phyloP scores from a whole-genome alignment of 805 yeast species.

The Allodekkera sacchari region DNA sequence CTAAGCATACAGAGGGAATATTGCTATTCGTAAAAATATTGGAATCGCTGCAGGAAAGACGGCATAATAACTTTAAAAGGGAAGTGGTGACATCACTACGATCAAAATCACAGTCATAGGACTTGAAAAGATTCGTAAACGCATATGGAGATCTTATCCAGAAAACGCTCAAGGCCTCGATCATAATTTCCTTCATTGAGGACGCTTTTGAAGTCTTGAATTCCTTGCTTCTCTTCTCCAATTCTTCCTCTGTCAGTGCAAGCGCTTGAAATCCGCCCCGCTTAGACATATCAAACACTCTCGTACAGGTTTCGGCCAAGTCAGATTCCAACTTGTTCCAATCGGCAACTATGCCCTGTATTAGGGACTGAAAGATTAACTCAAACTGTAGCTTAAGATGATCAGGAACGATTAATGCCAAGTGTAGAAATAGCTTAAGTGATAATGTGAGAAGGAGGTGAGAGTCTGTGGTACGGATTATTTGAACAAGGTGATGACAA shows the following conservation, averaged over 20 bases:
- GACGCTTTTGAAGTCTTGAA: conserved; percentile 40
- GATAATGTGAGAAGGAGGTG: conserved; percentile 67
- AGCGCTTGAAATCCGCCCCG: conserved; percentile 16
- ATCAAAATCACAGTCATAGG: conserved; percentile 87
- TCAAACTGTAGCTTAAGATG: conserved; percentile 76
- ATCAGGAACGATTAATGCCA: conserved; percentile 57
- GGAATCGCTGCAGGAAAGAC: conserved; percentile 77
- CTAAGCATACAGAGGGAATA: conserved; percentile 91
- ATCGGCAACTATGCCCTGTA: conserved; percentile 32
- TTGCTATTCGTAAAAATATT: conserved; percentile 71
- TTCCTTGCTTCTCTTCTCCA: conserved; percentile 20
- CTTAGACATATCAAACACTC: conserved; percentile 22
- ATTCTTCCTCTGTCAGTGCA: conserved; percentile 18
- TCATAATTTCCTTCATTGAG: conserved; percentile 65
- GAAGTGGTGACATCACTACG: conserved; percentile 68
- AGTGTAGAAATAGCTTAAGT: conserved; percentile 63
- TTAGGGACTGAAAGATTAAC: conserved; percentile 54
- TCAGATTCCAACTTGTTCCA: conserved; percentile 18
- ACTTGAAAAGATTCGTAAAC: conserved; percentile 68
- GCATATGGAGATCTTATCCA: conserved; percentile 78
- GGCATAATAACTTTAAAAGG: conserved; percentile 61
- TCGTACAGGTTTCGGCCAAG: conserved; percentile 18
- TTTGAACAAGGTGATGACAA: conserved; percentile 77
- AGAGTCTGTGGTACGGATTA: conserved; percentile 68
- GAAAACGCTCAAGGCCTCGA: conserved; percentile 74